Conservation (phyloP, 805 yeast genomes). For the Cyberlindnera nakhonratchasimensis region DNA sequence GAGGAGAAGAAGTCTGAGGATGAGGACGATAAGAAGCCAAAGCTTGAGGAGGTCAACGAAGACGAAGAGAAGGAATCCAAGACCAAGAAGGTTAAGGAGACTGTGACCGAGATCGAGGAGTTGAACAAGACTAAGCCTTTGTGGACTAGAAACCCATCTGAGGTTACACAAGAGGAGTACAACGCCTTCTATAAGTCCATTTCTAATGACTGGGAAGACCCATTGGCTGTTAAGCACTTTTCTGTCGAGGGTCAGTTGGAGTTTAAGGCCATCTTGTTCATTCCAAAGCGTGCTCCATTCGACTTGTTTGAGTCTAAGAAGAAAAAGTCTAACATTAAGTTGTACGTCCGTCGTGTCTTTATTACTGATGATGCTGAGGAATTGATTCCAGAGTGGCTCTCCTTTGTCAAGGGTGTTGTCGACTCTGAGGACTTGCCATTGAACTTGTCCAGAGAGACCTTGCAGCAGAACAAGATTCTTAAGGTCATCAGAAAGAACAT, state of each 20-base stretch:
- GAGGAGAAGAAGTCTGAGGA: constrained; percentile 50
- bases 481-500: constrained; percentile 99
- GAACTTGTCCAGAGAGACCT: constrained; percentile 99
- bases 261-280: constrained; percentile 94
- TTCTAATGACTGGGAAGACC: constrained; percentile 99
- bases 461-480: constrained; percentile 99
- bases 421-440: constrained; percentile 99
- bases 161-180: constrained; percentile 96
- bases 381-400: constrained; percentile 97
- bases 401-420: constrained; percentile 97
- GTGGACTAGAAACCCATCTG: constrained; percentile 99
- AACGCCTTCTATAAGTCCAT: constrained; percentile 99
- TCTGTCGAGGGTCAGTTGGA: constrained; percentile 99
- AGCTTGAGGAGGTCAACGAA: constrained; percentile 72
- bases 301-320: constrained; percentile 97
- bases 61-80: constrained; percentile 63
- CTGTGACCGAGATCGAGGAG: constrained; percentile 94
- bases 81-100: constrained; percentile 77
- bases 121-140: constrained; percentile 98
- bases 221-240: constrained; percentile 98
- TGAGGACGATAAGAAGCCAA: constrained; percentile 66
- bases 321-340: constrained; percentile 98
- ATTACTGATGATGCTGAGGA: constrained; percentile 99
- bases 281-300: constrained; percentile 99
- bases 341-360: constrained; percentile 98